phyloP scores from a whole-genome alignment of 495 filamentous ascomycete genomes.

The Penicillium subrubescens region DNA sequence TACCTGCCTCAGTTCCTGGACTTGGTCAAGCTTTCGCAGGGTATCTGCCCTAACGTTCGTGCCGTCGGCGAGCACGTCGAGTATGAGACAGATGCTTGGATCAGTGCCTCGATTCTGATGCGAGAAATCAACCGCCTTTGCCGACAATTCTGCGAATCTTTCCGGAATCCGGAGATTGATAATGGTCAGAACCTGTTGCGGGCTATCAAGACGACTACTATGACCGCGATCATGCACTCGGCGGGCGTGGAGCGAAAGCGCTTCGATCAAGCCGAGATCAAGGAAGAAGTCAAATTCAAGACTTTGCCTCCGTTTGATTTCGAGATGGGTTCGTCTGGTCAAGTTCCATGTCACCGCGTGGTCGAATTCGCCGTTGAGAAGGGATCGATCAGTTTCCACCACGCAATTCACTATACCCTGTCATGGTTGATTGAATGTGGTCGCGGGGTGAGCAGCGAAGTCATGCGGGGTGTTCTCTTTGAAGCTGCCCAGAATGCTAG shows the following conservation, averaged over 20 bases:
- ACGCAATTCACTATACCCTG: constrained; percentile 93
- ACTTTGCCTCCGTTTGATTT: constrained; percentile 76
- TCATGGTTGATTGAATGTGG: constrained; percentile 95
- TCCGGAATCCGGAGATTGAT: constrained; percentile 63
- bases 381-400: constrained; percentile 95
- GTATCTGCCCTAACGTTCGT: constrained; percentile 90
- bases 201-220: constrained; percentile 76
- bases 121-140: constrained; percentile 92
- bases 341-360: constrained; percentile 56
- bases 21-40: constrained; percentile 91
- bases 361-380: constrained; percentile 86
- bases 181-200: constrained; percentile 62
- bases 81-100: constrained; percentile 98
- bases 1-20: constrained; percentile 95
- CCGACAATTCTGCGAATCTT: constrained; percentile 84
- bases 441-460: constrained; percentile 67
- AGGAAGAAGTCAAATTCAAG: constrained; percentile 80
- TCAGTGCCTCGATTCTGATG: constrained; percentile 90
- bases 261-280: constrained; percentile 87
- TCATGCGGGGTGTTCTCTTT: constrained; percentile 66
- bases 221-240: constrained; percentile 79
- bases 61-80: constrained; percentile 95
- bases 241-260: constrained; percentile 85
- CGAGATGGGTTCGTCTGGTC: constrained; percentile 54
- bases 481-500: constrained; percentile 50